Conservation (phyloP, 129 eudicot genomes). For the Gnaphalium uliginosum region DNA sequence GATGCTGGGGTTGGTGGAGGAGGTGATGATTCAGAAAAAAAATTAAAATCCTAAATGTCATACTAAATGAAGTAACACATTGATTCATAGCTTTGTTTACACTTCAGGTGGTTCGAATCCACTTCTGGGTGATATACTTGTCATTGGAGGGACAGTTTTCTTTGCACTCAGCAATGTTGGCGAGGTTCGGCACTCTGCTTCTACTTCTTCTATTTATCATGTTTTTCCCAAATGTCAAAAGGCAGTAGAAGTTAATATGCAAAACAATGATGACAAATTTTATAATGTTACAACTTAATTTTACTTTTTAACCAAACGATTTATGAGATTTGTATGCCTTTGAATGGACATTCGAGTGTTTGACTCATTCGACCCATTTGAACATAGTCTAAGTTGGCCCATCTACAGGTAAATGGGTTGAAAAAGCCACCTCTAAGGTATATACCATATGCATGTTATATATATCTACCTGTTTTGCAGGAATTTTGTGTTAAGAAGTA, state of each 20-base stretch:
- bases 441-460: background rate
- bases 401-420: too few species aligned
- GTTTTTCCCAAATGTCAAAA: background rate
- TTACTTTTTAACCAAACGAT: too few species aligned
- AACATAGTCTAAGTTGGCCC: too few species aligned
- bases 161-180: constrained; percentile 79
- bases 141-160: constrained; percentile 56
- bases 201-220: background rate
- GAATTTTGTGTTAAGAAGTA: constrained; percentile 77
- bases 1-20: constrained; percentile 66
- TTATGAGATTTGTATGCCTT: too few species aligned
- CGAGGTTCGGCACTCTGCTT: constrained; percentile 46
- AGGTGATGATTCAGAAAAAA: constrained; percentile 41
- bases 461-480: constrained; percentile 32
- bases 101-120: constrained; percentile 83
- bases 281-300: too few species aligned
- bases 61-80: background rate
- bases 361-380: too few species aligned
- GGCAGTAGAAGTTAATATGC: too few species aligned
- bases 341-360: too few species aligned
- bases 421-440: too few species aligned
- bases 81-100: constrained; percentile 8
- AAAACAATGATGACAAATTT: too few species aligned
- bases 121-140: constrained; percentile 77
- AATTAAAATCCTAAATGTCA: background rate